These are phyloP conservation scores for Phytophthora citricola DNA, from an alignment of 352 stramenopile species.

Conservation along the genomic window DNA sequence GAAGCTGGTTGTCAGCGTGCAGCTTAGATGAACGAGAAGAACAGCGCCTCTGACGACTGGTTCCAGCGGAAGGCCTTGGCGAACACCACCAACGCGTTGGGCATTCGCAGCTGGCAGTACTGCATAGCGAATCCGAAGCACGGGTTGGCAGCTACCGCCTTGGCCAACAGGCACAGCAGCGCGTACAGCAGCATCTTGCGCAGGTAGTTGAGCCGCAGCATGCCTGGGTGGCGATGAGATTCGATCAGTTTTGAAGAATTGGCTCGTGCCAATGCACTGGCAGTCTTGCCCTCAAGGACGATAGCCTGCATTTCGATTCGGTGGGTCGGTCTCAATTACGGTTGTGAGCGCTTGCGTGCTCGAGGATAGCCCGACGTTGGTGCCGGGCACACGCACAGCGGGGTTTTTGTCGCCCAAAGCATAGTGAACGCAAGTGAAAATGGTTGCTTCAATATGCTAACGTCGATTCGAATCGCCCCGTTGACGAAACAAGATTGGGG, in stretches of 20 bases:
- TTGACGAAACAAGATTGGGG: constrained; percentile 20
- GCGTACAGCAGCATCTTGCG: constrained; percentile 34
- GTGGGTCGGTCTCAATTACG: constrained; percentile 12
- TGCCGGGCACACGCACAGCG: constrained; percentile 1
- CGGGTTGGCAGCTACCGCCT: constrained; percentile 26
- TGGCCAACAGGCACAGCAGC: constrained; percentile 29
- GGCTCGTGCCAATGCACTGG: neutral
- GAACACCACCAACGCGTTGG: constrained; percentile 29
- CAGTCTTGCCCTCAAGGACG: neutral
- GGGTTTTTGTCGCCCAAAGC: constrained; percentile 15
- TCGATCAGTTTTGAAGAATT: neutral
- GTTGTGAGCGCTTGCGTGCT: constrained; percentile 11
- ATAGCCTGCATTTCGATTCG: constrained; percentile 15
- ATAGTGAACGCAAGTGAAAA: constrained; percentile 15
- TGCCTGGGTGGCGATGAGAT: constrained; percentile 3
- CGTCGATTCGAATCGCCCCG: constrained; percentile 5
- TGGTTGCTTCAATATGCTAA: constrained; percentile 18
- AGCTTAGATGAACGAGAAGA: constrained; percentile 33
- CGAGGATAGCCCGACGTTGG: constrained; percentile 9
- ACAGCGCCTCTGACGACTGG: constrained; percentile 25
- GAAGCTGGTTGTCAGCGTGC: neutral
- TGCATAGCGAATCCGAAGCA: constrained; percentile 34
- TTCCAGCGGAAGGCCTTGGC: constrained; percentile 30
- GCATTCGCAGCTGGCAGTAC: constrained; percentile 31
- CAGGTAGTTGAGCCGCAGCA: constrained; percentile 29